Evolutionary conservation across 345 rosid species (phyloP).

Genomic region (Litchi chinensis): DNA sequence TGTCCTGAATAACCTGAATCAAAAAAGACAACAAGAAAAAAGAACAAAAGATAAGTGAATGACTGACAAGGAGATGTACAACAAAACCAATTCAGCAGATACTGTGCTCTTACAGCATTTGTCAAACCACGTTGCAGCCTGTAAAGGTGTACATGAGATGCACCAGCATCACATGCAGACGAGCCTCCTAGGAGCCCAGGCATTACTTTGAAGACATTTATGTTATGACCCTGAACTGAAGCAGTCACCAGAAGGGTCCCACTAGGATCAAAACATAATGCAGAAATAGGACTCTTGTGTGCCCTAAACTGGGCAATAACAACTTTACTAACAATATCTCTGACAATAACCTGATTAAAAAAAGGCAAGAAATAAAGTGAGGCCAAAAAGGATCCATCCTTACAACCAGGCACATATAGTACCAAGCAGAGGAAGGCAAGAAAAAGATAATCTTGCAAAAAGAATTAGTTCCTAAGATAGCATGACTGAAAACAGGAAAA

Average conservation of each 20-base stretch:
- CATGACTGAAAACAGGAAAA: background rate
- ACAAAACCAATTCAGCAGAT: background rate
- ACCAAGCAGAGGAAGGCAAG: background rate
- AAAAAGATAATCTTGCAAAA: background rate
- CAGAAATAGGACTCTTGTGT: constrained; percentile 88
- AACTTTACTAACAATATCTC: constrained; percentile 68
- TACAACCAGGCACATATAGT: background rate
- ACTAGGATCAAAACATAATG: constrained; percentile 88
- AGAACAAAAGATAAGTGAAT: background rate
- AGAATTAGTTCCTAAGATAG: background rate
- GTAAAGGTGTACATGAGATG: constrained; percentile 74
- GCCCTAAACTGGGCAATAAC: constrained; percentile 87
- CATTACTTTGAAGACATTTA: constrained; percentile 82
- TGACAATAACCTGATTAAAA: constrained; percentile 73
- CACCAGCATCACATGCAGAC: constrained; percentile 36
- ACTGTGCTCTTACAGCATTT: constrained; percentile 68
- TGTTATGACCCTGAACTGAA: constrained; percentile 88
- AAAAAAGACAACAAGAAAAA: constrained; percentile 2
- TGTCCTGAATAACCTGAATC: constrained; percentile 89
- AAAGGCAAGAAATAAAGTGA: background rate
- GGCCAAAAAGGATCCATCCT: background rate
- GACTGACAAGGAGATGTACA: background rate
- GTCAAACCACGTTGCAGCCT: constrained; percentile 94
- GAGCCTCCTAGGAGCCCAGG: constrained; percentile 53
- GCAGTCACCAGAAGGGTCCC: constrained; percentile 93